phyloP scores from a whole-genome alignment of 140 eudicot species.

The Stevia rebaudiana region DNA sequence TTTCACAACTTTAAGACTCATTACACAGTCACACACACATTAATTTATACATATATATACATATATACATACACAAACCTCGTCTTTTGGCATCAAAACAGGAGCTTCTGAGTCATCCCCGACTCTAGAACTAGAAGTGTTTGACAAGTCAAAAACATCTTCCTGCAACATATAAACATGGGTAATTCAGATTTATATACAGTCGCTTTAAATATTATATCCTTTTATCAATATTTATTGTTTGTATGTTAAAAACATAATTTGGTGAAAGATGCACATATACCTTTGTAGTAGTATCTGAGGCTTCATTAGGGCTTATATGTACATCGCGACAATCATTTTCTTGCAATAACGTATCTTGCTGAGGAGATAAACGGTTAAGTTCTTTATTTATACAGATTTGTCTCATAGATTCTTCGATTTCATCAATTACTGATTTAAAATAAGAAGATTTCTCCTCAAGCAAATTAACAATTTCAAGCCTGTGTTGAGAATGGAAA shows the following conservation, averaged over 20 bases:
- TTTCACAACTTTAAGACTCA: too few species aligned
- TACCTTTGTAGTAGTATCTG: slow-evolving; percentile 46
- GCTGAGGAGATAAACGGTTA: slow-evolving; percentile 19
- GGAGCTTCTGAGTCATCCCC: slow-evolving; percentile 50
- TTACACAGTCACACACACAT: neutral
- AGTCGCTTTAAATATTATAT: neutral
- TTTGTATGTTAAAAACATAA: neutral
- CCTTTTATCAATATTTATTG: neutral
- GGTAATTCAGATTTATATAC: neutral
- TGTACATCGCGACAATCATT: slow-evolving; percentile 75
- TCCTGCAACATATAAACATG: slow-evolving; percentile 28
- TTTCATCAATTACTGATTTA: slow-evolving; percentile 30
- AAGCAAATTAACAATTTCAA: slow-evolving; percentile 40
- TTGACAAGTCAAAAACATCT: slow-evolving; percentile 31
- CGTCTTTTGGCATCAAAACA: slow-evolving; percentile 57
- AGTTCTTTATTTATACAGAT: slow-evolving; percentile 29
- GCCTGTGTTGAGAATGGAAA: slow-evolving; percentile 50
- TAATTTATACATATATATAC: neutral
- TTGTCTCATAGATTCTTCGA: slow-evolving; percentile 49
- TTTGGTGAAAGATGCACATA: neutral
- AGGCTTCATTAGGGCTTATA: slow-evolving; percentile 40
- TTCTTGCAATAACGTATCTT: slow-evolving; percentile 29
- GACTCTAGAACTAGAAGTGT: slow-evolving; percentile 19
- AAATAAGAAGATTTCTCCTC: slow-evolving; percentile 58
- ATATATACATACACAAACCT: slow-evolving; percentile 38